Evolutionary conservation across 2,329 filamentous ascomycete species (phyloP).

Genomic region (Diaporthe destruens): DNA sequence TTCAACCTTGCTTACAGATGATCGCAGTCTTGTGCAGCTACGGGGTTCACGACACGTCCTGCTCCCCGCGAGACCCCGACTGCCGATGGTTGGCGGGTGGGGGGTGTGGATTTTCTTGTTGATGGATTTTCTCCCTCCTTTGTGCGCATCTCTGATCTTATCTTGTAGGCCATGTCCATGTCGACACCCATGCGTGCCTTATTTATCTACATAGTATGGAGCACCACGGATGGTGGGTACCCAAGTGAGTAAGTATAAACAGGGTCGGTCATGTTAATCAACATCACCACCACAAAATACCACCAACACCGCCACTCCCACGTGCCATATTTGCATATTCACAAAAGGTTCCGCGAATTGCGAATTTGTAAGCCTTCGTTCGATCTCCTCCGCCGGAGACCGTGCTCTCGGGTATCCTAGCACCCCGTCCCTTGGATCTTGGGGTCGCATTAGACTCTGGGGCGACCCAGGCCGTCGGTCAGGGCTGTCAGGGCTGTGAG

Average conservation of each 20-base stretch:
- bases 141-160: too few relatives aligned
- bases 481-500: constrained; percentile 13
- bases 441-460: background rate
- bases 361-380: constrained; percentile 22
- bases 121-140: background rate
- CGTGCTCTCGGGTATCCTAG: constrained; percentile 25
- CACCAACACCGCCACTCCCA: background rate
- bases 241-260: too few relatives aligned
- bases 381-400: background rate
- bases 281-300: background rate
- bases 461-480: constrained; percentile 2
- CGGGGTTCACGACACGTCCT: background rate
- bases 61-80: background rate
- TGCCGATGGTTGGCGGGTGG: background rate
- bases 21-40: constrained; percentile 5
- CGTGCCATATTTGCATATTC: background rate
- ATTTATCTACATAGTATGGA: too few relatives aligned
- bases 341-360: constrained; percentile 12
- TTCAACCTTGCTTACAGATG: constrained; percentile 30
- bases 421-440: constrained; percentile 18
- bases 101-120: background rate
- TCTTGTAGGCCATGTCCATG: background rate
- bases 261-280: background rate
- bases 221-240: too few relatives aligned
- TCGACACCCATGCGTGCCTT: background rate